Conservation (phyloP, 768 basidiomycete genomes). For the Leccinum uliginosum region DNA sequence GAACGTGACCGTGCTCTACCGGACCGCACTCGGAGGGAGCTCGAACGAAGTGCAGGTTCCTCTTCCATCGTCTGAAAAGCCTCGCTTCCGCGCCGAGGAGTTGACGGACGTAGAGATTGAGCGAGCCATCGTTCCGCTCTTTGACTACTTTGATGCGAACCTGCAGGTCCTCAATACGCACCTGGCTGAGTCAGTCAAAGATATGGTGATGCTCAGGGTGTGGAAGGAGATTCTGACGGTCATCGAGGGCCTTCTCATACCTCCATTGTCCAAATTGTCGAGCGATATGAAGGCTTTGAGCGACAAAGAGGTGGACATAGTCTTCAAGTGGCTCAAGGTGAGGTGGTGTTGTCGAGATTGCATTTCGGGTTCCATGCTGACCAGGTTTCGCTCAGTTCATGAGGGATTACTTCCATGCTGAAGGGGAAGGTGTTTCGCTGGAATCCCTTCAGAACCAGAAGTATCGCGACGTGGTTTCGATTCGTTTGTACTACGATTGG, state of each 20-base stretch:
- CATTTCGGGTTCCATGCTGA: not conserved
- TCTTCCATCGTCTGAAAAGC: slow-evolving; percentile 68
- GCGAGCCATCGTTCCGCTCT: slow-evolving; percentile 82
- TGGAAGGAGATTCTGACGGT: slow-evolving; percentile 95
- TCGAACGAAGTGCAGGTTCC: slow-evolving; percentile 74
- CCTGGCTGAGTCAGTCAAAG: slow-evolving; percentile 77
- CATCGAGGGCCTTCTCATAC: slow-evolving; percentile 85
- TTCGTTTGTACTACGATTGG: slow-evolving; percentile 96
- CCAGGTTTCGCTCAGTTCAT: slow-evolving; percentile 57
- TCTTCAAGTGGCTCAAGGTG: slow-evolving; percentile 98
- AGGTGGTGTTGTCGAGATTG: slow-evolving; percentile 36
- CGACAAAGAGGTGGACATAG: slow-evolving; percentile 97
- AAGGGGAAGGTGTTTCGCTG: slow-evolving; percentile 85
- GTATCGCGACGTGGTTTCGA: slow-evolving; percentile 85
- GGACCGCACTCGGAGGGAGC: slow-evolving; percentile 66
- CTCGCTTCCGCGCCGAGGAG: slow-evolving; percentile 72
- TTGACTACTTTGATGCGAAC: slow-evolving; percentile 96
- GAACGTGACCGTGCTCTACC: slow-evolving; percentile 75
- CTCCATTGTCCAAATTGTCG: slow-evolving; percentile 77
- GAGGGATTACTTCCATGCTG: slow-evolving; percentile 91
- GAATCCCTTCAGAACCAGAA: slow-evolving; percentile 90
- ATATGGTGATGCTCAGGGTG: slow-evolving; percentile 86
- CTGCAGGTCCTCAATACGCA: slow-evolving; percentile 87
- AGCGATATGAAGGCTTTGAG: slow-evolving; percentile 90
- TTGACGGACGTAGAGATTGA: slow-evolving; percentile 94